Evolutionary conservation across 805 yeast genomes (phyloP).

Genomic region (Yamadazyma ubonensis): DNA sequence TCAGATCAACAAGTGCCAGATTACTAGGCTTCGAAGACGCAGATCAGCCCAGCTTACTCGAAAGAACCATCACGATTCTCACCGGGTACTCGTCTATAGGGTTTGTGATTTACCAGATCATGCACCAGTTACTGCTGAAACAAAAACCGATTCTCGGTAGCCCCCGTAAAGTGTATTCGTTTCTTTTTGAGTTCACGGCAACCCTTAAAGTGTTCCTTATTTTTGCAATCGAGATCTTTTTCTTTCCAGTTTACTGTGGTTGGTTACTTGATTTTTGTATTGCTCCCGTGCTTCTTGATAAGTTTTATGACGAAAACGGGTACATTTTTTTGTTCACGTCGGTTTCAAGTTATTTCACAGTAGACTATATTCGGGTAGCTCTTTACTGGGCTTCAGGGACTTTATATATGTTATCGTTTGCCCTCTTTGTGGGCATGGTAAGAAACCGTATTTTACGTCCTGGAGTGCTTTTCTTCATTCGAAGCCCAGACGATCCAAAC

Average conservation of each 20-base stretch:
- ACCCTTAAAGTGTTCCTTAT: conserved; percentile 74
- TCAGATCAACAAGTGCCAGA: neutral
- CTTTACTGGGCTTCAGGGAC: conserved; percentile 74
- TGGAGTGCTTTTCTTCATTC: conserved; percentile 87
- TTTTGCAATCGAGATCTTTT: conserved; percentile 74
- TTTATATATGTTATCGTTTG: conserved; percentile 81
- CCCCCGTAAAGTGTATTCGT: conserved; percentile 50
- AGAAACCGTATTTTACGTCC: conserved; percentile 71
- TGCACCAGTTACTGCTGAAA: conserved; percentile 31
- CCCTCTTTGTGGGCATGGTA: conserved; percentile 81
- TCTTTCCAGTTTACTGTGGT: conserved; percentile 89
- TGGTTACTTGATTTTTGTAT: conserved; percentile 66
- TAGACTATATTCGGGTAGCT: conserved; percentile 20
- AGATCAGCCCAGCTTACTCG: conserved; percentile 31
- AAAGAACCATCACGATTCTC: conserved; percentile 36
- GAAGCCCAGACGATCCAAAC: conserved; percentile 94
- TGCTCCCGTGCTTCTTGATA: conserved; percentile 46
- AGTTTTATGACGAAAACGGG: conserved; percentile 6
- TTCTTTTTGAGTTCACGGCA: conserved; percentile 53
- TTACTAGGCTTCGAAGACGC: neutral
- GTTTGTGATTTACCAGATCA: conserved; percentile 23
- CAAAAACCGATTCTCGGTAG: conserved; percentile 48
- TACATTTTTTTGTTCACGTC: conserved; percentile 13
- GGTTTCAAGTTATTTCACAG: conserved; percentile 7
- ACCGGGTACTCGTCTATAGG: conserved; percentile 35